Evolutionary conservation across 2,329 filamentous ascomycete genomes (phyloP).

Genomic region (Rosellinia necatrix): DNA sequence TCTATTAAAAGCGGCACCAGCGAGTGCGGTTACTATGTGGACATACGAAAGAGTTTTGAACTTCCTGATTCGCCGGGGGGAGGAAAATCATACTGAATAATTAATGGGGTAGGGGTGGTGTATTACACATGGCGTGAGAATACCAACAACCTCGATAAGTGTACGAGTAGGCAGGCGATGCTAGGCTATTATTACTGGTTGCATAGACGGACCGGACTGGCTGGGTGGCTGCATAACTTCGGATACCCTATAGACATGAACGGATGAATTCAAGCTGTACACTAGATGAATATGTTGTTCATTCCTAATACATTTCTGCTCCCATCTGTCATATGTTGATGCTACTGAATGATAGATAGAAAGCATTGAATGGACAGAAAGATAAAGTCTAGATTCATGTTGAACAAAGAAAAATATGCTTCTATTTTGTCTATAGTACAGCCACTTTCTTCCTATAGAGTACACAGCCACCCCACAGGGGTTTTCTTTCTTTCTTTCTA

Average conservation of each 20-base stretch:
- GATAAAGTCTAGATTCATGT: constrained; percentile 3
- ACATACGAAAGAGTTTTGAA: constrained; percentile 81
- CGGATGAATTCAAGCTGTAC: constrained; percentile 10
- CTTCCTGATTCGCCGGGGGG: constrained; percentile 53
- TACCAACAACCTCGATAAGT: background rate
- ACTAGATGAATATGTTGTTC: background rate
- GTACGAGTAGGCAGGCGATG: background rate
- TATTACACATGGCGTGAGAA: constrained; percentile 10
- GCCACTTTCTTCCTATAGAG: constrained; percentile 11
- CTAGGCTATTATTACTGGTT: background rate
- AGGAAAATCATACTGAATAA: constrained; percentile 37
- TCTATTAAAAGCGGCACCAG: constrained; percentile 90
- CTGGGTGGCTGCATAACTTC: constrained; percentile 3
- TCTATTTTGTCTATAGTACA: constrained; percentile 41
- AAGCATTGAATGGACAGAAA: background rate
- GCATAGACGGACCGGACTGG: constrained; percentile 10
- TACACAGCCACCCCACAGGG: constrained; percentile 8
- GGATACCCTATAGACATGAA: constrained; percentile 29
- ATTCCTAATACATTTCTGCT: background rate
- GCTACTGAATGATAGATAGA: background rate
- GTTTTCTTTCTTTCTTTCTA: too few species aligned
- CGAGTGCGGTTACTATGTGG: constrained; percentile 92
- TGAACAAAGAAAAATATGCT: constrained; percentile 25
- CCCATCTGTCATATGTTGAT: background rate
- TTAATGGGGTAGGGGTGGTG: constrained; percentile 9